phyloP scores from a whole-genome alignment of 2,329 filamentous ascomycete genomes.

The Spiromastix sp. region DNA sequence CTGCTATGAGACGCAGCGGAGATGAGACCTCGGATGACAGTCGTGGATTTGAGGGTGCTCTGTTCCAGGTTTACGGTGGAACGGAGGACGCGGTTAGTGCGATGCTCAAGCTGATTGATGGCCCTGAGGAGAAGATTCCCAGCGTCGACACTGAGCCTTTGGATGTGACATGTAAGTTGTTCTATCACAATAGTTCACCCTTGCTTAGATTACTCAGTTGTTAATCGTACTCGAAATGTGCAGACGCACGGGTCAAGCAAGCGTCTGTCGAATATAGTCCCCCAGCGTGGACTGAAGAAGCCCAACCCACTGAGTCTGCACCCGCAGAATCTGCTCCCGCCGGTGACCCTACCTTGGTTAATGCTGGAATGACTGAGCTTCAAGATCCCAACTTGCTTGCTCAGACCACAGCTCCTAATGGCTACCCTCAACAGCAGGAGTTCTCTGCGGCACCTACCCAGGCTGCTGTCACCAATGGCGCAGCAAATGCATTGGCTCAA shows the following conservation, averaged over 20 bases:
- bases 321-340: conserved; percentile 24
- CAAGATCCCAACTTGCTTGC: conserved; percentile 40
- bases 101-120: conserved; percentile 51
- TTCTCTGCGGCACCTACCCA: conserved; percentile 24
- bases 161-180: conserved; percentile 46
- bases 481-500: conserved; percentile 38
- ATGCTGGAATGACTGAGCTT: conserved; percentile 52
- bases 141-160: conserved; percentile 46
- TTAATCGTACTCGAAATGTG: conserved; percentile 6
- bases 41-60: conserved; percentile 53
- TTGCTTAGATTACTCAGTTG: too few relatives aligned
- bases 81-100: conserved; percentile 48
- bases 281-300: conserved; percentile 35
- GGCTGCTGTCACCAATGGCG: conserved; percentile 29
- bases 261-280: conserved; percentile 34
- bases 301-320: conserved; percentile 30
- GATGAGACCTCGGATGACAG: conserved; percentile 48
- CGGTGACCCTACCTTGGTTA: conserved; percentile 50
- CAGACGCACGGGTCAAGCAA: conserved; percentile 44
- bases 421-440: conserved; percentile 16
- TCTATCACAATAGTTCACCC: conserved; percentile 1
- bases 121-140: conserved; percentile 46
- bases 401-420: conserved; percentile 48
- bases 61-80: conserved; percentile 54
- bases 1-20: conserved; percentile 48